A percentile compares a stretch with the other conserved stretches of the same genome.
These are phyloP conservation scores for Edaphochlamys debaryana DNA, from an alignment of 139 green algal species.

Conservation along the genomic window DNA sequence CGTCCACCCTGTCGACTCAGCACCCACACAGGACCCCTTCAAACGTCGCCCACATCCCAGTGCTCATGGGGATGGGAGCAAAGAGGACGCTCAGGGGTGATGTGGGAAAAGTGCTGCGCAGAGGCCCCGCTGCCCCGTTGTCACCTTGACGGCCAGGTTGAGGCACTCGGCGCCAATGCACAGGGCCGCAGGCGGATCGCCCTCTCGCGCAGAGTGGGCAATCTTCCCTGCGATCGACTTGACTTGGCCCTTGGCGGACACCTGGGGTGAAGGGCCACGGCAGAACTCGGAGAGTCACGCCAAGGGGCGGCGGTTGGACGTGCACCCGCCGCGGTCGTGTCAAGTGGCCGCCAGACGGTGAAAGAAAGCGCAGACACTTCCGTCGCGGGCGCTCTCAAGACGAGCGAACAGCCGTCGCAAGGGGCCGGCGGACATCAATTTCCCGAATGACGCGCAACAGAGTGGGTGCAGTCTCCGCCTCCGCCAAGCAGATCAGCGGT, in stretches of 20 bases:
- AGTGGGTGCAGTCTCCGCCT: not conserved
- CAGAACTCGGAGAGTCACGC: not conserved
- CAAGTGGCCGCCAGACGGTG: too few relatives aligned
- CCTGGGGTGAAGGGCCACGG: not conserved
- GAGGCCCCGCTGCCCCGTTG: too few relatives aligned
- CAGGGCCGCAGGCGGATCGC: conserved; percentile 57
- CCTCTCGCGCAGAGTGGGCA: conserved; percentile 55
- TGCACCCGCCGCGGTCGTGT: not conserved
- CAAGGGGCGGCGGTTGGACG: too few relatives aligned
- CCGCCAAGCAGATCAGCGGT: too few relatives aligned
- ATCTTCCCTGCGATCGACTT: conserved; percentile 62
- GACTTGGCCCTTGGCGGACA: conserved; percentile 38
- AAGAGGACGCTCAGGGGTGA: too few relatives aligned
- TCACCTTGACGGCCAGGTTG: conserved; percentile 67
- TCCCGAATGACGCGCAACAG: not conserved
- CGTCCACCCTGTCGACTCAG: too few relatives aligned
- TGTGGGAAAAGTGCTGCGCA: too few relatives aligned
- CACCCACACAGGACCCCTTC: too few relatives aligned
- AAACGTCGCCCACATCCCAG: too few relatives aligned
- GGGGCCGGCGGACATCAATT: too few relatives aligned
- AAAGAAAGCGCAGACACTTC: not conserved
- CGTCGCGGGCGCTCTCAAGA: not conserved
- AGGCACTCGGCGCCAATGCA: conserved; percentile 55
- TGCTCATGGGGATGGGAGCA: too few relatives aligned
- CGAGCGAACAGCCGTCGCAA: too few relatives aligned